Conservation (phyloP, 257 asterid species). For the Vinca minor region DNA sequence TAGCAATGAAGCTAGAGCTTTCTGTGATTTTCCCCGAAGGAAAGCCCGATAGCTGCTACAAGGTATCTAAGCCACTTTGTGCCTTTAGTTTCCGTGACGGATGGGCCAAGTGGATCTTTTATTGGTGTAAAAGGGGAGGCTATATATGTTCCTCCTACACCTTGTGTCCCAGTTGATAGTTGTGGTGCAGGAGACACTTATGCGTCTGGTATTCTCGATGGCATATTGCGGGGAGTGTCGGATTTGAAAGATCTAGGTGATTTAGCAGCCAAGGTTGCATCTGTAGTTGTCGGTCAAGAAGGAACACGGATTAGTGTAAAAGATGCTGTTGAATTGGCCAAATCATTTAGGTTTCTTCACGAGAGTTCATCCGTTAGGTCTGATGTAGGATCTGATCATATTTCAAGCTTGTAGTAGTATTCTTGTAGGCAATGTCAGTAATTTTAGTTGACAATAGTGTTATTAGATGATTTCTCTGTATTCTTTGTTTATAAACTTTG, state of each 20-base stretch:
- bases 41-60: slow-evolving; percentile 70
- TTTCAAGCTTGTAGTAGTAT: slow-evolving; percentile 64
- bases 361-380: slow-evolving; percentile 45
- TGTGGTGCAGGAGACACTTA: slow-evolving; percentile 99
- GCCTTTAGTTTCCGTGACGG: slow-evolving; percentile 91
- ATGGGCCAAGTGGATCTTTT: slow-evolving; percentile 87
- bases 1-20: slow-evolving; percentile 77
- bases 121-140: slow-evolving; percentile 91
- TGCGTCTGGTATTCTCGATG: slow-evolving; percentile 86
- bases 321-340: slow-evolving; percentile 59
- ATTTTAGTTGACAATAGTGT: too few relatives aligned
- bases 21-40: slow-evolving; percentile 68
- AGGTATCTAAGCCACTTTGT: slow-evolving; percentile 94
- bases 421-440: too few relatives aligned
- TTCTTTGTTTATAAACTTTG: not conserved
- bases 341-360: slow-evolving; percentile 42
- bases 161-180: slow-evolving; percentile 70
- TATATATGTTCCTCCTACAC: slow-evolving; percentile 80
- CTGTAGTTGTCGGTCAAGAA: slow-evolving; percentile 83
- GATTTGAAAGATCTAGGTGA: slow-evolving; percentile 73
- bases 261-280: slow-evolving; percentile 86
- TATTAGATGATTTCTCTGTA: not conserved
- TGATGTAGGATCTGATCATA: slow-evolving; percentile 70
- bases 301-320: slow-evolving; percentile 82
- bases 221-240: slow-evolving; percentile 53